These are phyloP conservation scores for Tympanopsis confertula DNA, from an alignment of 2,329 filamentous ascomycete genomes.

Conservation along the genomic window DNA sequence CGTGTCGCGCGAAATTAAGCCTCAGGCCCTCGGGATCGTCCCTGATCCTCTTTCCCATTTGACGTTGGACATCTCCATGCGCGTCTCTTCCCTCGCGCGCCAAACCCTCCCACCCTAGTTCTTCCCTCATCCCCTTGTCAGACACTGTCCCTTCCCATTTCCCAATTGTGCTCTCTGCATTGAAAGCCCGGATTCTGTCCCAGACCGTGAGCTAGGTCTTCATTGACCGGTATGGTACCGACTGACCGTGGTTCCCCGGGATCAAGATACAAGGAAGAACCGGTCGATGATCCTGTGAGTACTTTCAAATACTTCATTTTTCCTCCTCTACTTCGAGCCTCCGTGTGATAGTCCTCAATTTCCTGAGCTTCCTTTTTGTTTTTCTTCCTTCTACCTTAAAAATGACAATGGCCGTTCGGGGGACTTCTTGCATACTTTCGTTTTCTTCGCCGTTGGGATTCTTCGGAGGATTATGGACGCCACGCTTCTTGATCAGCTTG, in stretches of 20 bases:
- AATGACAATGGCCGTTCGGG: too few relatives aligned
- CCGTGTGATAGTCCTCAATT: too few relatives aligned
- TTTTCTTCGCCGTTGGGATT: too few relatives aligned
- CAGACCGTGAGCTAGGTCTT: background rate
- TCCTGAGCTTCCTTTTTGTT: too few relatives aligned
- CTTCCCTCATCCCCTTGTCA: background rate
- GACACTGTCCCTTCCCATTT: background rate
- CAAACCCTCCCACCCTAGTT: background rate
- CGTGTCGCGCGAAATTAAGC: background rate
- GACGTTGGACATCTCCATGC: background rate
- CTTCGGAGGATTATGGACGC: too few relatives aligned
- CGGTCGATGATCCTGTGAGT: background rate
- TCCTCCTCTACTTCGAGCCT: too few relatives aligned
- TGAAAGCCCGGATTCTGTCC: background rate
- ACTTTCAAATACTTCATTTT: too few relatives aligned
- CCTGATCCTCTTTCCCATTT: background rate
- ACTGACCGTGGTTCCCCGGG: background rate
- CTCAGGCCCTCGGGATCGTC: background rate
- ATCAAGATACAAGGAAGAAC: background rate
- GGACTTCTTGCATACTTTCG: too few relatives aligned
- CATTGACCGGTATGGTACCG: background rate
- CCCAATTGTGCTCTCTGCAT: background rate
- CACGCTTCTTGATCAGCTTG: too few relatives aligned
- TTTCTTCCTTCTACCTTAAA: too few relatives aligned
- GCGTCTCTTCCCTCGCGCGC: background rate